Evolutionary conservation across 495 filamentous ascomycete species (phyloP), one percentile per base, ranked within the genome.

Genomic region (Cairneyella variabilis): DNA sequence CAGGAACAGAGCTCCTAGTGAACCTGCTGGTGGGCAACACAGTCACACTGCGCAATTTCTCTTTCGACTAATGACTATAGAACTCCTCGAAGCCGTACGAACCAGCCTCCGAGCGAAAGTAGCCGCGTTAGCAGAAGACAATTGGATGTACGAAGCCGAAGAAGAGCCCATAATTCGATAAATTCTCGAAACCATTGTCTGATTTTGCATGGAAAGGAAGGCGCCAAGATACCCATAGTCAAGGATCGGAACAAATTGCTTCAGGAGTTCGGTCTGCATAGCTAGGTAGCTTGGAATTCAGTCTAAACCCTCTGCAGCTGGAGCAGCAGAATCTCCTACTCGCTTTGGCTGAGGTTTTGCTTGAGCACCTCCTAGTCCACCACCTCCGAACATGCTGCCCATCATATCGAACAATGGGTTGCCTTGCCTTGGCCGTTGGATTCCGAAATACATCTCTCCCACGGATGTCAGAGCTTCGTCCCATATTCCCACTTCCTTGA

Each of bases 341-440:
- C 70, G 68, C 45, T 73, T 68, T 18, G 71, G 51, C 7, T 71
- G 64, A 44, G 71, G 71, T 32, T 71, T 70, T 42, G 64, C 70
- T 12, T 72, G 49, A 49, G 67, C 58, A 21, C 72, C 78, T 6
- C 80, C 82, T 26, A 32, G 39, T 28, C 58, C 60, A 46, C 90
- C 90, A 46, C 90, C 90, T 6, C 90, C 90, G 66, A 97, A 84
- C 78, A 99, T 83, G 56, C 81, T 88, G 3, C 91, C 88, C 91
- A 97, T 95, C 90, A 99, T 97, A 61, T 97, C 95, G 62, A 97
- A 77, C 59, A 97, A 66, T 7, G 90, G 91, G 64, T 96, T 97
- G 37, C 84, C 84, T 70, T 92, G 88, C 44, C 85, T 76, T 25
- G 89, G 91, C 56, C 91, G 82, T 75, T 85, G 85, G 64, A 99